phyloP scores from a whole-genome alignment of 108 stramenopile genomes.

The Skeletonema marinoi region DNA sequence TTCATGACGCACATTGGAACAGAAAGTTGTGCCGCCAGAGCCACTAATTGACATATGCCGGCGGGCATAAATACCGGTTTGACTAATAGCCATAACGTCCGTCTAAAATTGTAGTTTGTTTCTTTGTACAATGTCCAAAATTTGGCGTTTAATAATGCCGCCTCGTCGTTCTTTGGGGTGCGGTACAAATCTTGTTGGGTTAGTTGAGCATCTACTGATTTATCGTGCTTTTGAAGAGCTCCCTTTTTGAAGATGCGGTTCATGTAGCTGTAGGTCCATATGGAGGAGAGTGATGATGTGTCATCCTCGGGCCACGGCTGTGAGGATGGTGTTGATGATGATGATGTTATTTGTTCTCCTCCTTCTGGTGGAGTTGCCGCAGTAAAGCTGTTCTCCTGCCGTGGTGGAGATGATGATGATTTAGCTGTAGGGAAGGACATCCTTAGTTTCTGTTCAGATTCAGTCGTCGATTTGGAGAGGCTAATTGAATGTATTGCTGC shows the following conservation, averaged over 20 bases:
- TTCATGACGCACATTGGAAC: constrained; percentile 69
- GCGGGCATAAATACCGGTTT: constrained; percentile 58
- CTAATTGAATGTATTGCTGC: too few relatives aligned
- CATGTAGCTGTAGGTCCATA: constrained; percentile 71
- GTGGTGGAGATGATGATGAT: too few relatives aligned
- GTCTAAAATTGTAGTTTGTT: constrained; percentile 12
- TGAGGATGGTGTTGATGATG: neutral
- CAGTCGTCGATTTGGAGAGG: too few relatives aligned
- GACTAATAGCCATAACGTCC: constrained; percentile 57
- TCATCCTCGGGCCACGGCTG: constrained; percentile 26
- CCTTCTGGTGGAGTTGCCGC: neutral
- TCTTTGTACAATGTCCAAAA: constrained; percentile 16
- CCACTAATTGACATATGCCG: constrained; percentile 64
- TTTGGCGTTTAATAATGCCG: constrained; percentile 6
- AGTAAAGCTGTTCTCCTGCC: too few relatives aligned
- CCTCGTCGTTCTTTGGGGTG: constrained; percentile 12
- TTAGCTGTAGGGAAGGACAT: too few relatives aligned
- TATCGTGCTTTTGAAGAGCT: constrained; percentile 21
- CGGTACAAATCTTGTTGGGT: constrained; percentile 54
- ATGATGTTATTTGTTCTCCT: neutral
- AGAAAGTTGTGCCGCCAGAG: constrained; percentile 55
- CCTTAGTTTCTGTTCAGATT: too few relatives aligned
- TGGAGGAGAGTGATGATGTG: neutral
- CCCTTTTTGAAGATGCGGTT: constrained; percentile 49
- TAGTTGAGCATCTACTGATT: constrained; percentile 17